Percentiles rank a stretch among this genome's conserved stretches.
Conservation (phyloP, 371 early-diverging fungal genomes). For the Mortierella sp. region DNA sequence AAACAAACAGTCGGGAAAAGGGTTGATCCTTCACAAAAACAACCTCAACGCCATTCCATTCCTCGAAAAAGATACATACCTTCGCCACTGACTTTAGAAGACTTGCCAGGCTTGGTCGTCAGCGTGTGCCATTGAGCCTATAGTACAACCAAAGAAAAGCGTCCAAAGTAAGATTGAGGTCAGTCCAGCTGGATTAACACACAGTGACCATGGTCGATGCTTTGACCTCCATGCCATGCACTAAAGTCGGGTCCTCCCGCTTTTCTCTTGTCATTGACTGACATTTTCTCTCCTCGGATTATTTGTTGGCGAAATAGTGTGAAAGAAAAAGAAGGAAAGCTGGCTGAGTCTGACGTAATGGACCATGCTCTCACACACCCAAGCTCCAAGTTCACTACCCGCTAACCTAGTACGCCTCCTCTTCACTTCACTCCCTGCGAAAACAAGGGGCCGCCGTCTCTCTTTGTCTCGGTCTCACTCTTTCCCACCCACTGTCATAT, state of each 20-base stretch:
- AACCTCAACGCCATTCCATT: not conserved
- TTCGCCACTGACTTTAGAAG: constrained; percentile 24
- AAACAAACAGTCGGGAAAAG: not conserved
- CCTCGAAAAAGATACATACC: not conserved
- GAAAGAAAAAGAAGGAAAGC: not conserved
- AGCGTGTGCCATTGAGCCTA: constrained; percentile 25
- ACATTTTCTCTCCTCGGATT: not conserved
- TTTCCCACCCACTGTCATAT: not conserved
- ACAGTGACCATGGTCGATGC: not conserved
- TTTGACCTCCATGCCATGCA: constrained; percentile 1
- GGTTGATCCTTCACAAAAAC: not conserved
- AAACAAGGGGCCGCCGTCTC: constrained; percentile 4
- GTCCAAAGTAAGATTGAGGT: not conserved
- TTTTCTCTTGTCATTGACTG: not conserved
- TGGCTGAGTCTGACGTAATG: constrained; percentile 3
- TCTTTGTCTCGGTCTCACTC: not conserved
- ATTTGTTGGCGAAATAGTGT: not conserved
- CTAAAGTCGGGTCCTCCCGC: not conserved
- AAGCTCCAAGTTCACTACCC: not conserved
- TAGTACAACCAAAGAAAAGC: not conserved
- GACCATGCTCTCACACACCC: not conserved
- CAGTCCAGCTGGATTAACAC: not conserved
- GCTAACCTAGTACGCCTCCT: not conserved
- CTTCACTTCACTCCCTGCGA: not conserved
- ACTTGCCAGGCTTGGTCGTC: constrained; percentile 20